Conservation (phyloP, 2,329 filamentous ascomycete genomes). For the Fusarium albidum region DNA sequence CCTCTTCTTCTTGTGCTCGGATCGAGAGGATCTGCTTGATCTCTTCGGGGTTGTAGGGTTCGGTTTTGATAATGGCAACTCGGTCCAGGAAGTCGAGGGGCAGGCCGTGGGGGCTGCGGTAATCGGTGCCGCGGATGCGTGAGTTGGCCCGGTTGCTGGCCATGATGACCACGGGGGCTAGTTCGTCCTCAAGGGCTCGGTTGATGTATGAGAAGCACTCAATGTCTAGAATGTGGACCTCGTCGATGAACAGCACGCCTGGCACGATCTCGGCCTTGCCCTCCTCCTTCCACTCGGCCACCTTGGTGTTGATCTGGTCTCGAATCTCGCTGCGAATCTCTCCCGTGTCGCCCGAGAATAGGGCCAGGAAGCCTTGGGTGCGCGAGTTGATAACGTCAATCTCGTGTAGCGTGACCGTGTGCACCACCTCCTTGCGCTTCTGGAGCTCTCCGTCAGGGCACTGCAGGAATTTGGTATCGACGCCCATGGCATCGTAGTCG, state of each 20-base stretch:
- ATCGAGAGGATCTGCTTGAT: conserved; percentile 93
- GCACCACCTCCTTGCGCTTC: conserved; percentile 95
- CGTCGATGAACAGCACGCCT: conserved; percentile 96
- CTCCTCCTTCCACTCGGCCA: conserved; percentile 99
- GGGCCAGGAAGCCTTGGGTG: conserved; percentile 96
- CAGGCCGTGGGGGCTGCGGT: conserved; percentile 90
- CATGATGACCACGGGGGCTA: conserved; percentile 99
- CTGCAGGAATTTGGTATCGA: conserved; percentile 97
- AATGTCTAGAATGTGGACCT: conserved; percentile 99
- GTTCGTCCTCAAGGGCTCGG: conserved; percentile 90
- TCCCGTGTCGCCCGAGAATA: conserved; percentile 97
- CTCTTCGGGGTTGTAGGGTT: conserved; percentile 82
- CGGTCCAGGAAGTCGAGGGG: conserved; percentile 96
- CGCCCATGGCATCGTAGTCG: conserved; percentile 99
- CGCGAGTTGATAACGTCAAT: conserved; percentile 99
- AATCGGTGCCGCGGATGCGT: conserved; percentile 91
- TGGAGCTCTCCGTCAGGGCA: conserved; percentile 98
- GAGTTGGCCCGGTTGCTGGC: conserved; percentile 94
- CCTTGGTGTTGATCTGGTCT: conserved; percentile 99
- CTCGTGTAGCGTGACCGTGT: conserved; percentile 96
- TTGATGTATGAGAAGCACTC: conserved; percentile 99
- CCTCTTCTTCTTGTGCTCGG: conserved; percentile 93
- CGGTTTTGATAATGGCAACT: conserved; percentile 95
- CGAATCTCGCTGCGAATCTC: conserved; percentile 97
- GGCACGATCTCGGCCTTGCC: conserved; percentile 98